phyloP scores from a whole-genome alignment of 2,329 filamentous ascomycete species.

The Cladorrhinum sp. region DNA sequence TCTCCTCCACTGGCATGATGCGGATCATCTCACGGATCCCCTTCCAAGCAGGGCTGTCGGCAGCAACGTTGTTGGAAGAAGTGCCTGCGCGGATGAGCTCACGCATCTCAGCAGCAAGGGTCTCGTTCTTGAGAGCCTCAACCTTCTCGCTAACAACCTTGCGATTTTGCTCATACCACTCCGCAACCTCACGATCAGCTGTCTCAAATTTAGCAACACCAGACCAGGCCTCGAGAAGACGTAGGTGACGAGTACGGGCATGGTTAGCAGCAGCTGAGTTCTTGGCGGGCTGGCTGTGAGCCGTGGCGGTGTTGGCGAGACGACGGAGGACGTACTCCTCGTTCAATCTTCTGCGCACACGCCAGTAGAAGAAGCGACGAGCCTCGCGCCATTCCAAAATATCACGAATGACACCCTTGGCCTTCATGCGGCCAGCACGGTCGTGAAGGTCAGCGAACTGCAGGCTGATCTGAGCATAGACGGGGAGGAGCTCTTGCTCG shows the following conservation, averaged over 20 bases:
- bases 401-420: slow-evolving; percentile 89
- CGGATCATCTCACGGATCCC: slow-evolving; percentile 82
- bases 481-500: slow-evolving; percentile 84
- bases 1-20: slow-evolving; percentile 84
- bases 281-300: slow-evolving; percentile 36
- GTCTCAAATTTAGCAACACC: slow-evolving; percentile 71
- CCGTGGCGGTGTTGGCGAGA: slow-evolving; percentile 54
- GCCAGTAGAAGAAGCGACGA: slow-evolving; percentile 99
- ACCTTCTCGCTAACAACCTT: slow-evolving; percentile 81
- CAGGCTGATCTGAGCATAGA: slow-evolving; percentile 92
- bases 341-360: slow-evolving; percentile 90
- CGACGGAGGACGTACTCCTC: slow-evolving; percentile 96
- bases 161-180: slow-evolving; percentile 96
- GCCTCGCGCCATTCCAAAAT: slow-evolving; percentile 82
- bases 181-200: slow-evolving; percentile 78
- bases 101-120: slow-evolving; percentile 60
- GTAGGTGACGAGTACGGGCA: slow-evolving; percentile 64
- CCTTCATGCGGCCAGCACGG: slow-evolving; percentile 94
- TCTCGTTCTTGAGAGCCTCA: slow-evolving; percentile 74
- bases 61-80: slow-evolving; percentile 61
- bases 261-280: slow-evolving; percentile 39
- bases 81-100: slow-evolving; percentile 69
- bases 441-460: slow-evolving; percentile 98
- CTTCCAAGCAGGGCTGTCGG: slow-evolving; percentile 66
- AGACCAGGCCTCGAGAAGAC: slow-evolving; percentile 79